phyloP scores from a whole-genome alignment of 1,139 yeast species.

The Sugiyamaella xylanicola region DNA sequence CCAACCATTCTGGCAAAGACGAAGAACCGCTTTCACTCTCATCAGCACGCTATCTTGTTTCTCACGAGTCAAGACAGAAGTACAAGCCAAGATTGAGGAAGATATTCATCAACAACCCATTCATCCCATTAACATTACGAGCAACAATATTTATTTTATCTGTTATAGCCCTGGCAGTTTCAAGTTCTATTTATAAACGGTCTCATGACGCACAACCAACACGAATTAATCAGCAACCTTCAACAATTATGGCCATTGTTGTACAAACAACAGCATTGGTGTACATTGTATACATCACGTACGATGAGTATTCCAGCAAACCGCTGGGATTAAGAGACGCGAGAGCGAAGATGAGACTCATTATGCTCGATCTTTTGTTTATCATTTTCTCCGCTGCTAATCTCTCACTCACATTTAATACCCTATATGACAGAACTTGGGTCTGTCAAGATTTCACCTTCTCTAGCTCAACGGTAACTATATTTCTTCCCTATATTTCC shows the following conservation, averaged over 20 bases:
- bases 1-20: background rate
- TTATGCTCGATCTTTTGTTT: slow-evolving; percentile 77
- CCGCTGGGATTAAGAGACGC: slow-evolving; percentile 90
- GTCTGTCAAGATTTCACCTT: slow-evolving; percentile 52
- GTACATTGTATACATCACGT: slow-evolving; percentile 78
- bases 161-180: slow-evolving; percentile 37
- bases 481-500: slow-evolving; percentile 36
- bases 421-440: slow-evolving; percentile 81
- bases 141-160: slow-evolving; percentile 58
- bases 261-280: slow-evolving; percentile 79
- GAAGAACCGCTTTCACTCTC: slow-evolving; percentile 28
- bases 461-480: slow-evolving; percentile 5
- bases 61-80: slow-evolving; percentile 47
- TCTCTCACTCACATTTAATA: slow-evolving; percentile 79
- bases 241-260: slow-evolving; percentile 88
- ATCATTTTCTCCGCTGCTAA: slow-evolving; percentile 94
- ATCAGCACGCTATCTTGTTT: slow-evolving; percentile 34
- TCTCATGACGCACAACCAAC: slow-evolving; percentile 44
- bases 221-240: slow-evolving; percentile 73
- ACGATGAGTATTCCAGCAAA: slow-evolving; percentile 88
- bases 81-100: slow-evolving; percentile 64
- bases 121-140: slow-evolving; percentile 76
- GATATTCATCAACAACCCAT: slow-evolving; percentile 71
- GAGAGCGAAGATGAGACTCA: slow-evolving; percentile 72
- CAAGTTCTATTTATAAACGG: slow-evolving; percentile 35